phyloP scores from a whole-genome alignment of 768 basidiomycete species.

The Pleurotus tuber-regium region DNA sequence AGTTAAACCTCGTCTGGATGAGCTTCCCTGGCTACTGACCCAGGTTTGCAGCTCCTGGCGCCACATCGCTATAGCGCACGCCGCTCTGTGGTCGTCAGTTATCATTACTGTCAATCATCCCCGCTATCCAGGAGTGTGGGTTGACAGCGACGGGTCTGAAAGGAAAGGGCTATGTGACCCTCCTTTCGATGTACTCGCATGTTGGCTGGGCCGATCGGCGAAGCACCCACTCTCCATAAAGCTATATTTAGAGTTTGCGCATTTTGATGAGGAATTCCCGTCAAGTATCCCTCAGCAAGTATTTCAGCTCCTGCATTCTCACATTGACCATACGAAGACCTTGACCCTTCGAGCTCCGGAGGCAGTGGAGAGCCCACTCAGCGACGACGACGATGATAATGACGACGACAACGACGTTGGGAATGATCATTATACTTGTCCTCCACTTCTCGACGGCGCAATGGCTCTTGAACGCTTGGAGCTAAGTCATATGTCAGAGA shows the following conservation, averaged over 20 bases:
- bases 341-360: neutral
- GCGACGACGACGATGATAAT: no score
- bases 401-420: neutral
- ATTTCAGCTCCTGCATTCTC: neutral
- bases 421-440: neutral
- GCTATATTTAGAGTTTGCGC: neutral
- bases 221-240: neutral
- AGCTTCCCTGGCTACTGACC: neutral
- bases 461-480: neutral
- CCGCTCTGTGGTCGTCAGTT: neutral
- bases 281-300: neutral
- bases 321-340: neutral
- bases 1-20: neutral
- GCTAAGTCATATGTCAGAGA: neutral
- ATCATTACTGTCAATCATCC: neutral
- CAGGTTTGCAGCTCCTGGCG: neutral
- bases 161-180: neutral
- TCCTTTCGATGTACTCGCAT: neutral
- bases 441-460: neutral
- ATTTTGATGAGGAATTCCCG: neutral
- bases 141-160: neutral
- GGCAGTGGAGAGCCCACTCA: no score
- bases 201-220: neutral
- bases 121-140: neutral
- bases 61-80: neutral